phyloP scores from a whole-genome alignment of 345 rosid genomes.

The Clarkia xantiana region DNA sequence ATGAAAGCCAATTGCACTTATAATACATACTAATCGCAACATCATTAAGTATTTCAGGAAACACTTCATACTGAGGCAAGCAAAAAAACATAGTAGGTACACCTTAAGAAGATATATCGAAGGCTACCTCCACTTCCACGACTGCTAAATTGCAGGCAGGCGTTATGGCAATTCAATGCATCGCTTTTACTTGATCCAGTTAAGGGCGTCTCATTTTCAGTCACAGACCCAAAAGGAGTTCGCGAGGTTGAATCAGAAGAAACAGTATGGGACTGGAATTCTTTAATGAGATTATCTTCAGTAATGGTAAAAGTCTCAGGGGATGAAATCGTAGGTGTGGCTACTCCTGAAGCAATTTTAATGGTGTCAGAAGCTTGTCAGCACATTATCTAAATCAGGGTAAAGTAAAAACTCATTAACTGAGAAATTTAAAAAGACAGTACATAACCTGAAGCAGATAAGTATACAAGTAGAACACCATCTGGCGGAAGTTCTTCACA shows the following conservation, averaged over 20 bases:
- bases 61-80: neutral
- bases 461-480: constrained; percentile 67
- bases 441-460: constrained; percentile 74
- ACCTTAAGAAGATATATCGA: neutral
- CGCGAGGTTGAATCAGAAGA: constrained; percentile 30
- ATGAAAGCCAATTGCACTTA: too few relatives aligned
- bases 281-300: constrained; percentile 33
- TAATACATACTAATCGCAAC: too few relatives aligned
- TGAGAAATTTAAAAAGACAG: constrained; percentile 6
- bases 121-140: constrained; percentile 63
- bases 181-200: constrained; percentile 37
- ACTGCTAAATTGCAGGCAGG: constrained; percentile 61
- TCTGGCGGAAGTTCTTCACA: constrained; percentile 78
- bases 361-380: constrained; percentile 13
- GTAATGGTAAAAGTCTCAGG: constrained; percentile 38
- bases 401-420: constrained; percentile 2
- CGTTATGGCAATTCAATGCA: constrained; percentile 12
- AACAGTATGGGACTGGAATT: constrained; percentile 31
- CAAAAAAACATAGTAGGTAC: neutral
- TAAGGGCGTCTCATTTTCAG: constrained; percentile 20
- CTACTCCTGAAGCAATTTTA: constrained; percentile 37
- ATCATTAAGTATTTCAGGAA: too few relatives aligned
- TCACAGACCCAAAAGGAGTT: constrained; percentile 25
- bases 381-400: constrained; percentile 5
- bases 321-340: constrained; percentile 28